Evolutionary conservation across 139 green algal genomes (phyloP).

Genomic region (Coelastrella sp.): DNA sequence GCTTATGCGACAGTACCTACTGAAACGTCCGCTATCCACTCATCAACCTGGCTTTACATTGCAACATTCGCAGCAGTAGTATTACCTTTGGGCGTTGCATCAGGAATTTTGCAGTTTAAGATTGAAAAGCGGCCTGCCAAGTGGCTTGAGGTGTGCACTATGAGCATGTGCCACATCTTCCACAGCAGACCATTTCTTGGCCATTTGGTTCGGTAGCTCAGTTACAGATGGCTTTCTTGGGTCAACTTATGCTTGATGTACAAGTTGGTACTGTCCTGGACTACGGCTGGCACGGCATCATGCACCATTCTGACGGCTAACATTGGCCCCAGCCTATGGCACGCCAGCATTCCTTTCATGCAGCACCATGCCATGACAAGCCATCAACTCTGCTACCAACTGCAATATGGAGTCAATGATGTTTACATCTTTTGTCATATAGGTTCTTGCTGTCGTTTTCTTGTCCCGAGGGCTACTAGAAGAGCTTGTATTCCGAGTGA

Average conservation of each 20-base stretch:
- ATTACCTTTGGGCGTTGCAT: not conserved
- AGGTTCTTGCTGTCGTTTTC: conserved; percentile 36
- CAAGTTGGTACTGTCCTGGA: no score
- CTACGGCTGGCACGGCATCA: no score
- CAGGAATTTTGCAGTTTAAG: conserved; percentile 14
- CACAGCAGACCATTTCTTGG: not conserved
- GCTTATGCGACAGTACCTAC: conserved; percentile 15
- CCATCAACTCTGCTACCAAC: not conserved
- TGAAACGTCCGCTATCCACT: not conserved
- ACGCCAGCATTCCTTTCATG: not conserved
- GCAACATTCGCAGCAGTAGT: conserved; percentile 19
- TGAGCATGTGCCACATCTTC: not conserved
- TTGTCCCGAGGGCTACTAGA: conserved; percentile 18
- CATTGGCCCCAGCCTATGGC: no score
- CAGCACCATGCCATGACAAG: not conserved
- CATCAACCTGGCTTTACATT: conserved; percentile 7
- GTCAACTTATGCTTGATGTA: no score
- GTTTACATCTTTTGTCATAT: not conserved
- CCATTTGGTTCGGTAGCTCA: not conserved
- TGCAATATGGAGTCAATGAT: not conserved
- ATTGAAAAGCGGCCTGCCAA: conserved; percentile 33
- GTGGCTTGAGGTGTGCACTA: conserved; percentile 12
- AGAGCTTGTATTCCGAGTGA: conserved; percentile 41
- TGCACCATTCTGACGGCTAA: no score
- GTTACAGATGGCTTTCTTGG: no score